Evolutionary conservation across 331 rosid species (phyloP).

Genomic region (Prunus yedoensis): DNA sequence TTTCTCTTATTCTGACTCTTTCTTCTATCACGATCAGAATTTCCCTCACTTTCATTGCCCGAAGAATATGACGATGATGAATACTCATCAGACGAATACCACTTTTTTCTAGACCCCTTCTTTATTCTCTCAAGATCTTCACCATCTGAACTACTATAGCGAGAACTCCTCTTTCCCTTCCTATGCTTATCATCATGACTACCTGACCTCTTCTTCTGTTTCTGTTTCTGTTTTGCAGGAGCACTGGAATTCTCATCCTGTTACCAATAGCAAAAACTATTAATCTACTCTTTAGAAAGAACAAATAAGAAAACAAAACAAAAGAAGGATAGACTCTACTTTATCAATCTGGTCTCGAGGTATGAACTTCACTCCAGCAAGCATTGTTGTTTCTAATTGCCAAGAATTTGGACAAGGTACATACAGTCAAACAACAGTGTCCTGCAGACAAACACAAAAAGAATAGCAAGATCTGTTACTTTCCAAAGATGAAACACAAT

Average conservation of each 20-base stretch:
- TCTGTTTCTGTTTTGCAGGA: slow-evolving; percentile 33
- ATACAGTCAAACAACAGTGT: not conserved
- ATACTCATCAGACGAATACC: slow-evolving; percentile 62
- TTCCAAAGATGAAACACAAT: not conserved
- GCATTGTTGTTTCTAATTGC: slow-evolving; percentile 31
- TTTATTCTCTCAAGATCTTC: slow-evolving; percentile 49
- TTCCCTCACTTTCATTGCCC: slow-evolving; percentile 42
- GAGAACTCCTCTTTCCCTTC: slow-evolving; percentile 43
- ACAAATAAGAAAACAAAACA: not conserved
- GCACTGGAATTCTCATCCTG: slow-evolving; percentile 40
- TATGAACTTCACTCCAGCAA: slow-evolving; percentile 76
- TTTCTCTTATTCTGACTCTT: slow-evolving; percentile 37
- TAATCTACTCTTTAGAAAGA: not conserved
- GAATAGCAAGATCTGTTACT: slow-evolving; percentile 1
- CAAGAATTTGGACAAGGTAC: not conserved
- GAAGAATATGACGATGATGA: slow-evolving; percentile 50
- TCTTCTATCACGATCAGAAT: slow-evolving; percentile 29
- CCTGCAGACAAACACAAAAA: slow-evolving; percentile 4
- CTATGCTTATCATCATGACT: slow-evolving; percentile 32
- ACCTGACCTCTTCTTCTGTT: slow-evolving; percentile 43
- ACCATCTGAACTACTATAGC: slow-evolving; percentile 51
- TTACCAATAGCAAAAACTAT: not conserved
- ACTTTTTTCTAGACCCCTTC: slow-evolving; percentile 56
- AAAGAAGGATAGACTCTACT: slow-evolving; percentile 17
- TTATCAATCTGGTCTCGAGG: slow-evolving; percentile 63